phyloP scores from a whole-genome alignment of 768 basidiomycete genomes.

The Mycena haematopus region DNA sequence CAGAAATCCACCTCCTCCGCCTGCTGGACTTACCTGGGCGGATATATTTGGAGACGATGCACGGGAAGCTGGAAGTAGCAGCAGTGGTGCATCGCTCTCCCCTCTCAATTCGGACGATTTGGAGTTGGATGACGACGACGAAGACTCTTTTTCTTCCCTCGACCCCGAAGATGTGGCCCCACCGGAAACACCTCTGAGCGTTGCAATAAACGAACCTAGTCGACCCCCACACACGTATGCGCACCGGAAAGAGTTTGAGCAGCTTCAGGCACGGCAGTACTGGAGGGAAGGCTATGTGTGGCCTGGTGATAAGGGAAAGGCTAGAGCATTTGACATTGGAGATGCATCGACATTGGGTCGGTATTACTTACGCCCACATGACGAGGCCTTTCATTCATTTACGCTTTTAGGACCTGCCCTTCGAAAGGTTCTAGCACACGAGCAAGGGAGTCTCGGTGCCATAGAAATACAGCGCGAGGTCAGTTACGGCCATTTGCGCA shows the following conservation, averaged over 20 bases:
- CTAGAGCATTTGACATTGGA: constrained; percentile 62
- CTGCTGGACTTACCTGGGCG: constrained; percentile 68
- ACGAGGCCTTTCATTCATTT: not conserved
- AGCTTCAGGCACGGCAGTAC: constrained; percentile 68
- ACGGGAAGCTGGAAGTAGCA: constrained; percentile 72
- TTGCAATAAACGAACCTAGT: constrained; percentile 15
- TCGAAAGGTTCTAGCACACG: constrained; percentile 44
- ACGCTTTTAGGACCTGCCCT: constrained; percentile 51
- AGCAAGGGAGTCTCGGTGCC: constrained; percentile 42
- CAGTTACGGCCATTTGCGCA: not conserved
- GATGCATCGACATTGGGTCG: constrained; percentile 78
- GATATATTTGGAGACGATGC: constrained; percentile 84
- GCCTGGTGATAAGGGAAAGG: constrained; percentile 51
- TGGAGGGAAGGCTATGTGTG: constrained; percentile 67
- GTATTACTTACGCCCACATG: constrained; percentile 11
- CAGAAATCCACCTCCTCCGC: constrained; percentile 49
- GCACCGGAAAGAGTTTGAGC: constrained; percentile 65
- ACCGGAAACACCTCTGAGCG: constrained; percentile 7
- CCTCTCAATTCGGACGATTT: constrained; percentile 65
- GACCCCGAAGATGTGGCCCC: constrained; percentile 28
- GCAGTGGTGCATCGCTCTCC: constrained; percentile 73
- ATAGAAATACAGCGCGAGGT: constrained; percentile 54
- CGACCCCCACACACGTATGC: constrained; percentile 45
- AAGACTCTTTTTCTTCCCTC: constrained; percentile 41
- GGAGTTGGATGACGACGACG: constrained; percentile 48